Evolutionary conservation across 2,329 filamentous ascomycete species (phyloP).

Genomic region (Lithohypha guttulata): DNA sequence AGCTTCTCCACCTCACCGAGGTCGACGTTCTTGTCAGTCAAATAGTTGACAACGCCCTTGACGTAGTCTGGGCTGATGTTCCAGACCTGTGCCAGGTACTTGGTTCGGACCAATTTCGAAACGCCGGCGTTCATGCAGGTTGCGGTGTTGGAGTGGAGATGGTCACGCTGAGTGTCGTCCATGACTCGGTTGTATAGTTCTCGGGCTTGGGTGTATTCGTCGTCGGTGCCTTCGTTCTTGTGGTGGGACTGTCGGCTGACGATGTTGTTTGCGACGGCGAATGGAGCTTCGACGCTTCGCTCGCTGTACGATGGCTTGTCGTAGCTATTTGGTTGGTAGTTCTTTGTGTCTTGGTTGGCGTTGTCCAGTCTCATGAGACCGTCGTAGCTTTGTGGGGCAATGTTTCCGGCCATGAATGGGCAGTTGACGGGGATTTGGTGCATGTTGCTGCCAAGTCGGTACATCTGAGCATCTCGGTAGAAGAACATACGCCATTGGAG

Average conservation of each 20-base stretch:
- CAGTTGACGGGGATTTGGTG: slow-evolving; percentile 39
- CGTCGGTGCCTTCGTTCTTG: slow-evolving; percentile 44
- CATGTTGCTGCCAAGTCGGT: slow-evolving; percentile 40
- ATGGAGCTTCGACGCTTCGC: slow-evolving; percentile 40
- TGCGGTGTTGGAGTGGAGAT: slow-evolving; percentile 42
- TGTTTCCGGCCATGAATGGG: slow-evolving; percentile 40
- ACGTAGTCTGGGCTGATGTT: slow-evolving; percentile 40
- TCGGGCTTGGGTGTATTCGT: slow-evolving; percentile 42
- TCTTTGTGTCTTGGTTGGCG: slow-evolving; percentile 37
- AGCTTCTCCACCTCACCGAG: slow-evolving; percentile 37
- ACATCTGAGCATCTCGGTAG: slow-evolving; percentile 41
- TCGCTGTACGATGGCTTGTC: slow-evolving; percentile 34
- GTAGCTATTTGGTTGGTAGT: slow-evolving; percentile 44
- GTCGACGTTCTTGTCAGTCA: slow-evolving; percentile 36
- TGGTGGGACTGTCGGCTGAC: slow-evolving; percentile 44
- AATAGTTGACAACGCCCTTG: slow-evolving; percentile 35
- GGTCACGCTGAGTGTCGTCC: slow-evolving; percentile 32
- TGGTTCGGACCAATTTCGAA: slow-evolving; percentile 37
- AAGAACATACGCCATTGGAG: slow-evolving; percentile 42
- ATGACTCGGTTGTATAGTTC: slow-evolving; percentile 42
- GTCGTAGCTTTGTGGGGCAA: slow-evolving; percentile 40
- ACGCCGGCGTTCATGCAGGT: slow-evolving; percentile 35
- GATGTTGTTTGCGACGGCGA: slow-evolving; percentile 40
- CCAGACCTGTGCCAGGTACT: slow-evolving; percentile 44
- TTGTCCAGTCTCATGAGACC: slow-evolving; percentile 40